phyloP scores from a whole-genome alignment of 1,284 basidiomycete genomes.

The Microbotryum scabiosae region DNA sequence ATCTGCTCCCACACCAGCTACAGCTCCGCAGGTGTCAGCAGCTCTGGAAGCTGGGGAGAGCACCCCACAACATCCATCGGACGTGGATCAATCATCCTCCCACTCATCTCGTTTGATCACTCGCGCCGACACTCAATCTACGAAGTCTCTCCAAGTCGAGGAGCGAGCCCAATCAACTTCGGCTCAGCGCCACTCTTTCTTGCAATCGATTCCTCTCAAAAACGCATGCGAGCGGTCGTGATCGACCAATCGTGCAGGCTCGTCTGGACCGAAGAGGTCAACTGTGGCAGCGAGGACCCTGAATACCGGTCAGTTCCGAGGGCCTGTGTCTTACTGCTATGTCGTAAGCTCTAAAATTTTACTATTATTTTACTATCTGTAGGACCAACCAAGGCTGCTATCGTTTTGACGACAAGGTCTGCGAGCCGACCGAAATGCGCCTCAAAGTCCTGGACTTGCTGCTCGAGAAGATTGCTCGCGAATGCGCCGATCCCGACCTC shows the following conservation, averaged over 20 bases:
- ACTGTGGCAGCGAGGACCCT: conserved; percentile 65
- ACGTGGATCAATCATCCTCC: too few relatives aligned
- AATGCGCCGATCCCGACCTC: conserved; percentile 46
- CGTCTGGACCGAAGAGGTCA: conserved; percentile 64
- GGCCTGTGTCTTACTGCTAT: background rate
- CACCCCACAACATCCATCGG: too few relatives aligned
- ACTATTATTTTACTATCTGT: too few relatives aligned
- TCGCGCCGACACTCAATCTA: too few relatives aligned
- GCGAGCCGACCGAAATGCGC: conserved; percentile 76
- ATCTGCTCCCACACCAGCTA: too few relatives aligned
- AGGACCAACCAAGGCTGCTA: background rate
- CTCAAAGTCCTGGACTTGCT: conserved; percentile 66
- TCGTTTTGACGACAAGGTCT: conserved; percentile 59
- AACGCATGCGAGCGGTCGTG: conserved; percentile 66
- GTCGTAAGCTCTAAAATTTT: too few relatives aligned
- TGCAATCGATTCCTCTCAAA: conserved; percentile 60
- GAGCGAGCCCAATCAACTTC: too few relatives aligned
- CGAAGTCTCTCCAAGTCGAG: too few relatives aligned
- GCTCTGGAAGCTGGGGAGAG: too few relatives aligned
- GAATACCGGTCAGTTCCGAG: conserved; percentile 61
- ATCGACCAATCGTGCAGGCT: conserved; percentile 69
- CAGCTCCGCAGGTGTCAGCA: too few relatives aligned
- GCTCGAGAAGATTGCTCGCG: conserved; percentile 60
- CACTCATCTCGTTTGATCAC: too few relatives aligned
- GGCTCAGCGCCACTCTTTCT: conserved; percentile 35